Conservation (phyloP, 2,329 filamentous ascomycete species). For the Thermochaetoides dissita region DNA sequence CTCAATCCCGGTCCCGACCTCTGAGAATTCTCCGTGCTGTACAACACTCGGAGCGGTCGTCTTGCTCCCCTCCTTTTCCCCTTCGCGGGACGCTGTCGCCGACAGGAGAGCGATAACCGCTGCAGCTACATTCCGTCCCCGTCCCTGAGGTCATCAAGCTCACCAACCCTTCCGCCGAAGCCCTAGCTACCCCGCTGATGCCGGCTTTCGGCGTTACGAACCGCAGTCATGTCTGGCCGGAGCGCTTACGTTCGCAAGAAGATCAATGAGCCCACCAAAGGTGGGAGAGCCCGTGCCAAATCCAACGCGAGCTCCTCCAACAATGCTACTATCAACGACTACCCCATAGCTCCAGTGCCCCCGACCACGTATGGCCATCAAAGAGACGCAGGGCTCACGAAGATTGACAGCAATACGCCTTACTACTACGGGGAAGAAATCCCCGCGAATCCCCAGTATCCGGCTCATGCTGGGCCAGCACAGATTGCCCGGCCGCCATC, state of each 20-base stretch:
- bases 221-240: conserved; percentile 37
- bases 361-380: conserved; percentile 18
- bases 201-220: neutral
- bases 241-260: conserved; percentile 46
- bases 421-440: too few species aligned
- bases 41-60: too few species aligned
- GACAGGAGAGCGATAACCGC: too few species aligned
- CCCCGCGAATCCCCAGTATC: too few species aligned
- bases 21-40: too few species aligned
- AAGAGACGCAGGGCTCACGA: conserved; percentile 6
- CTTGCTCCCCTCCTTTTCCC: too few species aligned
- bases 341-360: conserved; percentile 18
- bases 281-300: conserved; percentile 22
- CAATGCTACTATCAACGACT: conserved; percentile 26
- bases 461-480: too few species aligned
- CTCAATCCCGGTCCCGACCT: too few species aligned
- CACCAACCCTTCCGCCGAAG: too few species aligned
- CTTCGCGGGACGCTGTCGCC: too few species aligned
- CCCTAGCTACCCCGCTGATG: too few species aligned
- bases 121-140: neutral
- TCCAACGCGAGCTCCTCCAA: conserved; percentile 24
- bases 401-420: too few species aligned
- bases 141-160: neutral
- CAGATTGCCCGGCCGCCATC: neutral
- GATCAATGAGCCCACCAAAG: conserved; percentile 33